phyloP scores from a whole-genome alignment of 192 early-diverging fungal species.

The Geranomyces variabilis region DNA sequence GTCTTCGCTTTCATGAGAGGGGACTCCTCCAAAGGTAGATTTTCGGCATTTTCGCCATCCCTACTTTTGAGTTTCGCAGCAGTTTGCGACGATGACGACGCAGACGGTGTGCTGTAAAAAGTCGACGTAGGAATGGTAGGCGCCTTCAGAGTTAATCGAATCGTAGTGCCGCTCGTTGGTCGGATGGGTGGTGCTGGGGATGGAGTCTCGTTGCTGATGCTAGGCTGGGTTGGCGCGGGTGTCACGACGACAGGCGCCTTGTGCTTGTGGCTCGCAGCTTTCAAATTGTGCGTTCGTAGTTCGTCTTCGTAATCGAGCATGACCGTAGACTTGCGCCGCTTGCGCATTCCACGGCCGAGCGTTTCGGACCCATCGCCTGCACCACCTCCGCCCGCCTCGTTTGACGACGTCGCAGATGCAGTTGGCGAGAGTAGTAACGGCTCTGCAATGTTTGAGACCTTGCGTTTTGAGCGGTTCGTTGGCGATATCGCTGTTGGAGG shows the following conservation, averaged over 20 bases:
- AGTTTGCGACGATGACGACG: neutral
- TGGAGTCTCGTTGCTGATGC: neutral
- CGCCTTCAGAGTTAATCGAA: too few relatives aligned
- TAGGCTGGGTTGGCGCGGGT: neutral
- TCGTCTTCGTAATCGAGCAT: neutral
- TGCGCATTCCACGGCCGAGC: conserved; percentile 15
- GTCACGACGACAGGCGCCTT: neutral
- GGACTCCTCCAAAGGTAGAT: neutral
- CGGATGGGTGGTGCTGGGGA: neutral
- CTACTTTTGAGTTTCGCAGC: neutral
- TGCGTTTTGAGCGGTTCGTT: neutral
- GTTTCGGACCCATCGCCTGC: neutral
- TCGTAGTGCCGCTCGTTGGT: neutral
- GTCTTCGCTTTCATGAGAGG: conserved; percentile 10
- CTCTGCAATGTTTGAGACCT: neutral
- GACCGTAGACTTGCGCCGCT: conserved; percentile 3
- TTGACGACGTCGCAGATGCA: neutral
- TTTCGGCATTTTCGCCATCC: neutral
- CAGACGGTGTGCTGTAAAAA: too few relatives aligned
- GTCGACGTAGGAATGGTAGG: too few relatives aligned
- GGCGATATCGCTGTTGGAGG: too few relatives aligned
- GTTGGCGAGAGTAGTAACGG: neutral
- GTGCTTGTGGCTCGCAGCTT: too few relatives aligned
- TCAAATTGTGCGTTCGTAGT: too few relatives aligned
- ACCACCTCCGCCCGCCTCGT: neutral